Base-by-base conservation (phyloP, 352 stramenopile genomes). In the Aphanomyces cochlioides region DNA sequence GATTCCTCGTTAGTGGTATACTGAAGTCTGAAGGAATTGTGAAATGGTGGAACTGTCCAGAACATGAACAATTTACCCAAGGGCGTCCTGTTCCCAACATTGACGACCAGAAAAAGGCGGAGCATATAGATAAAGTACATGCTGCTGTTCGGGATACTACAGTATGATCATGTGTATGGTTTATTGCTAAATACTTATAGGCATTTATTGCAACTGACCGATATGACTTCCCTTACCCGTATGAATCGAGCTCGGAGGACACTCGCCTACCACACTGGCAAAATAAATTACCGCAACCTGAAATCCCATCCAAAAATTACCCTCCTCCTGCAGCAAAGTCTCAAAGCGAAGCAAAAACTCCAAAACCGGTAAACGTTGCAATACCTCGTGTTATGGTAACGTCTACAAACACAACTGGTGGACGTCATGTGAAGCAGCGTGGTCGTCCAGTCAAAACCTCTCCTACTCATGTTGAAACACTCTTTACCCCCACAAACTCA, bases 121-220 rank as follows among this genome's bases (percentile, higher is more conserved):
- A 61, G 43, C 10, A n/a, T 50, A n/a, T 50, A 2, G 34, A 43
- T 1, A 37, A 61, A 45, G 10, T 61, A 37, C 8, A 1, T 2
- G 7, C 37, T 61, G 54, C 54, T n/a, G 13, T 61, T 37, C 7
- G 36, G 10, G 54, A 61, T 37, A 61, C 54, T 41, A 5, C 4
- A n/a, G 54, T 61, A 61, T 10, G 13, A 41, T 1, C n/a, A 12
- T 50, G 10, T 50, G 43, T 40, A 36, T 58, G 7, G 17, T 12
- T 58, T 19, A 58, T 28, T 13, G 10, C 50, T 8, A 2, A 58
- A 58, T 58, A 19, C 8, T 19, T 61, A 3, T 37, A 61, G 54
- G 54, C 54, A 21, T 61, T 61, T 61, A 28, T 61, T n/a, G 54
- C 54, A 7, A 45, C 54, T 10, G 54, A 61, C 28, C 54, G 28